Base-by-base conservation (phyloP, 1,139 yeast species). In the Pichia sp. region DNA sequence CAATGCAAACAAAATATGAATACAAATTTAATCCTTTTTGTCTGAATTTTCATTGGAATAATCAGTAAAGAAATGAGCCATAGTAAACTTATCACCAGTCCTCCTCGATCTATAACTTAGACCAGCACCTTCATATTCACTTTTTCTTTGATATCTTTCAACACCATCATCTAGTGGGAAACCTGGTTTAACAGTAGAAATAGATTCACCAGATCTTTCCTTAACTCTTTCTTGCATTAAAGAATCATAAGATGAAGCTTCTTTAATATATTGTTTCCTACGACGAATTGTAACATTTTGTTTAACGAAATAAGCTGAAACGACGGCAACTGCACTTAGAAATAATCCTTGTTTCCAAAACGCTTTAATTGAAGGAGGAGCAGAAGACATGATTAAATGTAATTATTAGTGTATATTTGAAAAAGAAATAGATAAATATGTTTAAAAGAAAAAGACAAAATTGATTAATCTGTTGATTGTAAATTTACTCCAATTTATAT, bases 41-140 rank as follows among this genome's bases (percentile, higher is more conserved):
- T 31, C 25, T 16, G 16, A 16, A 32, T 48, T 37, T n/a, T 51
- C 50, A 20, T 46, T 41, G 7, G 51, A 25, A 32, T 48, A 48
- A 37, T 48, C 49, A 10, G 51, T 47, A 22, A 51, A 46, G 26
- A 51, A 51, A 33, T 51, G 54, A 20, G 49, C 30, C 38, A 35
- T 25, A 9, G 51, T 51, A 37, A 63, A 61, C 43, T 61, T 62
- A 48, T 63, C 79, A 12, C 79, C 79, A 10, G 70, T 68, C 45
- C 68, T 69, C 50, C 81, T 62, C 31, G 76, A 67, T 55, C 63
- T 52, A 39, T 80, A 80, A 40, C 86, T 74, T 40, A 67, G 66
- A 1, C 87, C 87, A 1, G 81, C 71, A 6, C 87, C 90, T 52
- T 80, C 84, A 57, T 73, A 84, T 55, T 74, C 77, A 46, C 82